These are phyloP conservation scores for Blastobotrys ciferrii DNA, from an alignment of 1,139 yeast species.

Conservation along the genomic window DNA sequence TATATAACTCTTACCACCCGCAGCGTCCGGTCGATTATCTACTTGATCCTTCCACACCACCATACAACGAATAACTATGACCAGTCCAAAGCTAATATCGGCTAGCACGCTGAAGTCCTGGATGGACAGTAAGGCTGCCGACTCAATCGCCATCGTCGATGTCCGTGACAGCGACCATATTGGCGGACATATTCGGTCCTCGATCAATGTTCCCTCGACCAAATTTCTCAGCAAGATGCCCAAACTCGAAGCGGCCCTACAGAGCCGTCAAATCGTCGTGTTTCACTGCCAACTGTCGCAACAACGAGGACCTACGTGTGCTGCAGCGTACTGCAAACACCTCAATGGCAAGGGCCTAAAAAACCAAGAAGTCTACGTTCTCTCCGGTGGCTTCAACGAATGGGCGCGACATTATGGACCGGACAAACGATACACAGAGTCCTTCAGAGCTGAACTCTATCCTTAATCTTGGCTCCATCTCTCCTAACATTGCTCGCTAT, in stretches of 20 bases:
- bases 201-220: constrained; percentile 61
- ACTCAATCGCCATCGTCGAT: constrained; percentile 61
- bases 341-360: constrained; percentile 42
- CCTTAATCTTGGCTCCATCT: too few relatives aligned
- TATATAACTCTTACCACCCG: neutral
- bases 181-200: constrained; percentile 71
- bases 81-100: constrained; percentile 14
- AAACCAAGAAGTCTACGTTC: constrained; percentile 60
- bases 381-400: constrained; percentile 77
- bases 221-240: constrained; percentile 46
- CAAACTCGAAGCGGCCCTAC: constrained; percentile 43
- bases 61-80: too few relatives aligned
- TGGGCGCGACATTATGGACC: constrained; percentile 80
- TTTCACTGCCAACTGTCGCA: constrained; percentile 92
- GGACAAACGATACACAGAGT: constrained; percentile 63
- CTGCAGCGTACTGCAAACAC: constrained; percentile 61
- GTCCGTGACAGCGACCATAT: constrained; percentile 80
- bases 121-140: constrained; percentile 27
- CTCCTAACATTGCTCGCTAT: neutral
- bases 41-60: neutral
- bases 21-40: neutral
- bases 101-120: constrained; percentile 30
- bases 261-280: constrained; percentile 53
- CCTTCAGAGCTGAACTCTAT: constrained; percentile 30
- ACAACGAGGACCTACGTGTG: constrained; percentile 85